Base-by-base conservation (phyloP, 306 rosid genomes). In the Malus sylvestris region DNA sequence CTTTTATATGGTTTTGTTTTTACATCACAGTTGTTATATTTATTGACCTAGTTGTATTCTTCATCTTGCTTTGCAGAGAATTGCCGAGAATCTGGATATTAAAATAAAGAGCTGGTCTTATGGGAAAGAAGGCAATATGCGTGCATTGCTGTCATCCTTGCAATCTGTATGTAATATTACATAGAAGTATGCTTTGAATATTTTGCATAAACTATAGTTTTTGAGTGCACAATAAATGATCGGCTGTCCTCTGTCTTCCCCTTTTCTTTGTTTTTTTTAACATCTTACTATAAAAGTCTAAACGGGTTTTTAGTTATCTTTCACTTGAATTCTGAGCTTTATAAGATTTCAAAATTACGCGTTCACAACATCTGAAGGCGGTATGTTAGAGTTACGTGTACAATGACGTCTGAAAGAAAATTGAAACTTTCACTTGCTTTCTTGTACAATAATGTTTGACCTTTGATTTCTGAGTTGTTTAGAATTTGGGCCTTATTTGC, bases 91-190 rank as follows among this genome's bases (percentile, higher is more conserved):
- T 27, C 72, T 66, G 75, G 93, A 89, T 85, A 71, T 29, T 76
- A 79, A 86, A 81, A 88, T 95, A 74, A 95, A 89, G 84, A 82
- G 88, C 38, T 95, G 99, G 99, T 83, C 96, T 65, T 87, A 95
- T 38, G 97, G 97, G 74, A 95, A 87, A 85, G 96, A 95, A 85
- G 93, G 97, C 83, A 95, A 95, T 72, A 77, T 95, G 87, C 96
- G 97, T 80, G 97, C 99, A 63, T 77, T 95, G 76, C 82, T 95
- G 25, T 95, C 97, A 30, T 74, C 97, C 38, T 72, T 92, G 83
- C 96, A 95, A 76, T 45, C 73, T 81, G 97, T 92, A 73, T 42
- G 88, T 67, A 67, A 79, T 44, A 74, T 80, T 22, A 42, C 62
- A 4, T 13, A 10, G 13, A 35, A 16, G n/a, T 66, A 32, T 67